Base-by-base conservation (phyloP, 2,329 filamentous ascomycete genomes). In the Grosmannia clavigera region DNA sequence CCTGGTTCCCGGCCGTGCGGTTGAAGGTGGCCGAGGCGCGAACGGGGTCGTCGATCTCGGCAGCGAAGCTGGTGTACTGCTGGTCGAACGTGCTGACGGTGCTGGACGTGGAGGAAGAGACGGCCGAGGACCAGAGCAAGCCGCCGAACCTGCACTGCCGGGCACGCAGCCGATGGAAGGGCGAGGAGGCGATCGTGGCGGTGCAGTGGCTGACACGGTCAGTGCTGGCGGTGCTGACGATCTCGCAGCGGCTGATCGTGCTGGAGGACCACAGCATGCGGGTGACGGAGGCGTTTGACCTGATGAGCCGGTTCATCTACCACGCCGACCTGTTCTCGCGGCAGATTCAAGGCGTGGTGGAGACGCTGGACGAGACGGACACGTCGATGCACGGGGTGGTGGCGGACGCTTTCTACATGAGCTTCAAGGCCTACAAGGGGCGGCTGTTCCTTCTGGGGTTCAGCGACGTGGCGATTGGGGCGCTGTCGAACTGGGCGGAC, bases 51-150 rank as follows among this genome's bases (percentile, higher is more conserved):
- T 84, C 66, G 9, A 79, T 86, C 11, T 92, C 89, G 22, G 87
- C 85, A 68, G 88, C 87, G 46, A 97, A 99, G 71, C 80, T 99
- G 22, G 92, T 90, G 0, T 99, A 99, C 74, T 96, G 92, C 72
- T 99, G 94, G 94, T 97, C 94, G 2, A 97, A 97, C 68, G 84
- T 97, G n/a, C 75, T 99, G 65, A 97, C 92, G 0, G 86, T 99
- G 5, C 75, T 99, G 29, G 94, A 99, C 64, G 84, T 97, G 12
- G 85, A 92, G 58, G 87, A 94, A 66, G 77, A 85, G 14, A 79
- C 80, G 25, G 73, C 80, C 0, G 81, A 84, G 16, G 60, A 90
- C 65, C 85, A 83, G 63, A 87, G 92, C 65, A 91, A 90, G 67
- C 89, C 88, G 3, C 82, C 90, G 1, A 85, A 80, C 55, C 81